A percentile compares a stretch with the other conserved stretches of the same genome.
These are phyloP conservation scores for Arthrobotrys conoides DNA, from an alignment of 2,329 filamentous ascomycete species.

Conservation along the genomic window DNA sequence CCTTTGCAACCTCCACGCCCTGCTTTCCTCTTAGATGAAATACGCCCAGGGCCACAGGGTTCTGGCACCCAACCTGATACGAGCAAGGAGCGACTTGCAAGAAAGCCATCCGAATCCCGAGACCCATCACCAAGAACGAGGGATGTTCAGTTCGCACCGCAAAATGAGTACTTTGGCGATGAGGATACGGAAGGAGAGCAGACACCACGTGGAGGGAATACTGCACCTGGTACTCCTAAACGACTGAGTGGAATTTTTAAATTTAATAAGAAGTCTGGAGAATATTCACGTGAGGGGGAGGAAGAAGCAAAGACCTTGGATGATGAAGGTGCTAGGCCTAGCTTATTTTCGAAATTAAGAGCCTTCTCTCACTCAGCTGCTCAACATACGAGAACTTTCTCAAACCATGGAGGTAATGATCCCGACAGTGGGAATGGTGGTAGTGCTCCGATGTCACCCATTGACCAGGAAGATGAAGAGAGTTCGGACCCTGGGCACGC, in stretches of 20 bases:
- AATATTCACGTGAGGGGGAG: slow-evolving; percentile 62
- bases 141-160: slow-evolving; percentile 56
- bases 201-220: slow-evolving; percentile 54
- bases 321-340: slow-evolving; percentile 61
- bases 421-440: slow-evolving; percentile 31
- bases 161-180: slow-evolving; percentile 59
- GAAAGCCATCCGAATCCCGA: slow-evolving; percentile 10
- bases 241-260: slow-evolving; percentile 56
- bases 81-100: slow-evolving; percentile 29
- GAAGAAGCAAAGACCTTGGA: slow-evolving; percentile 63
- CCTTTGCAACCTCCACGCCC: slow-evolving; percentile 56
- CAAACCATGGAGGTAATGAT: slow-evolving; percentile 35
- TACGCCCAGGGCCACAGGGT: slow-evolving; percentile 29
- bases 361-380: slow-evolving; percentile 59
- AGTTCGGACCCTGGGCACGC: slow-evolving; percentile 20
- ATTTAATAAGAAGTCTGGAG: slow-evolving; percentile 58
- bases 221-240: slow-evolving; percentile 49
- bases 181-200: slow-evolving; percentile 55
- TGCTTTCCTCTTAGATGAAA: slow-evolving; percentile 51
- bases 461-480: slow-evolving; percentile 54
- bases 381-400: slow-evolving; percentile 48
- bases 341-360: slow-evolving; percentile 63
- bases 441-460: slow-evolving; percentile 43
- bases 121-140: slow-evolving; percentile 35
- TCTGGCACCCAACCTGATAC: slow-evolving; percentile 11